Evolutionary conservation across 345 rosid species (phyloP).

Genomic region (Bruguiera sexangula): DNA sequence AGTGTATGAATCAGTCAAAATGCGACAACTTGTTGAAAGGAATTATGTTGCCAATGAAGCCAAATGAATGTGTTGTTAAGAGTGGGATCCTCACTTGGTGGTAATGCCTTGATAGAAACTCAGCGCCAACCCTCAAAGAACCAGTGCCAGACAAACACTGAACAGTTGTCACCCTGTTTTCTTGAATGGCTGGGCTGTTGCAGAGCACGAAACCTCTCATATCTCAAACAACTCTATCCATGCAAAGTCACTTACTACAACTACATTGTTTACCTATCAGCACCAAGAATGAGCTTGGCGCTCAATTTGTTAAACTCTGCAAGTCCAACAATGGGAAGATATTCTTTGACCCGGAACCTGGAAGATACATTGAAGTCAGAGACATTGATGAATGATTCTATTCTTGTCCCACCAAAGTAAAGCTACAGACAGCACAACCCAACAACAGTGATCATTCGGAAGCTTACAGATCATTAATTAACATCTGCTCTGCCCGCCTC

Average conservation of each 20-base stretch:
- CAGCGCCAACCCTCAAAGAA: slow-evolving; percentile 92
- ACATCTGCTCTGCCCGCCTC: slow-evolving; percentile 13
- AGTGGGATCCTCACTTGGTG: slow-evolving; percentile 42
- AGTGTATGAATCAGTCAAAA: slow-evolving; percentile 9
- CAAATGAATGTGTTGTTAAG: not conserved
- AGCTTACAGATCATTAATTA: slow-evolving; percentile 8
- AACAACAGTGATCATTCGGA: not conserved
- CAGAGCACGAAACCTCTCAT: slow-evolving; percentile 7
- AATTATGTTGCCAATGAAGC: not conserved
- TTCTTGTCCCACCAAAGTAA: not conserved
- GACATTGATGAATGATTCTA: not conserved
- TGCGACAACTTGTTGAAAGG: not conserved
- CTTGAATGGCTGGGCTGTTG: slow-evolving; percentile 70
- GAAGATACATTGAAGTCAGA: not conserved
- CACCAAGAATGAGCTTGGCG: slow-evolving; percentile 73
- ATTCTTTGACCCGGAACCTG: slow-evolving; percentile 67
- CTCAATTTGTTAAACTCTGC: slow-evolving; percentile 75
- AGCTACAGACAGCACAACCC: not conserved
- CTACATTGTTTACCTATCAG: slow-evolving; percentile 45
- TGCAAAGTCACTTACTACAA: too few relatives aligned
- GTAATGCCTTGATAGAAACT: slow-evolving; percentile 80
- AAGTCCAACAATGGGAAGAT: slow-evolving; percentile 77
- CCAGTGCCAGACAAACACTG: slow-evolving; percentile 98
- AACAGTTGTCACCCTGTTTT: slow-evolving; percentile 76
- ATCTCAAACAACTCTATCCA: too few relatives aligned